Conservation (phyloP, 2,329 filamentous ascomycete species). For the Alternaria triticimaculans region DNA sequence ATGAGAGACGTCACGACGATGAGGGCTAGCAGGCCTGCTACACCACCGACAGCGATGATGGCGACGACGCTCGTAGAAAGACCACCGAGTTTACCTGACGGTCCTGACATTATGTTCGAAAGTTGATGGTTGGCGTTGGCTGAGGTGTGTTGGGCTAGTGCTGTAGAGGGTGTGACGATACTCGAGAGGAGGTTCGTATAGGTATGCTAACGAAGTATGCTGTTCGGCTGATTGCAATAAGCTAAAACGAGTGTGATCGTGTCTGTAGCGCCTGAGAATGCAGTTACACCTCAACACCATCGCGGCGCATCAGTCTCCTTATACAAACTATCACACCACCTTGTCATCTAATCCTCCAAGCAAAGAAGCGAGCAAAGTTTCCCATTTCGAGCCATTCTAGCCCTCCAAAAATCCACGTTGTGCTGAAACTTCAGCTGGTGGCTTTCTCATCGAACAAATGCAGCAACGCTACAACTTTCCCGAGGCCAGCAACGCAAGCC, state of each 20-base stretch:
- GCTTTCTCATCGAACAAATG: not conserved
- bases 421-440: not conserved
- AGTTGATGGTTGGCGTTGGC: not conserved
- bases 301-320: not conserved
- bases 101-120: not conserved
- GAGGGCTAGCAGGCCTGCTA: slow-evolving; percentile 15
- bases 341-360: not conserved
- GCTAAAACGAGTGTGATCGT: not conserved
- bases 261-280: not conserved
- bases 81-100: slow-evolving; percentile 6
- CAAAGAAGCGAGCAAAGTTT: not conserved
- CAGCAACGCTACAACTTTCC: not conserved
- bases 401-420: not conserved
- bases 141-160: not conserved
- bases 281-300: not conserved
- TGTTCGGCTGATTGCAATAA: not conserved
- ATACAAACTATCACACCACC: not conserved
- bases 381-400: not conserved
- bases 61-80: slow-evolving; percentile 17
- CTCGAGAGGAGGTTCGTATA: not conserved
- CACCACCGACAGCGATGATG: slow-evolving; percentile 13
- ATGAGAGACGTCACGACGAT: slow-evolving; percentile 14
- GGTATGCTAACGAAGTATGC: not conserved
- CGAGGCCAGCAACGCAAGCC: not conserved
- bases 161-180: no score